These are phyloP conservation scores for Breynia disticha DNA, from an alignment of 441 rosid species.

Conservation along the genomic window DNA sequence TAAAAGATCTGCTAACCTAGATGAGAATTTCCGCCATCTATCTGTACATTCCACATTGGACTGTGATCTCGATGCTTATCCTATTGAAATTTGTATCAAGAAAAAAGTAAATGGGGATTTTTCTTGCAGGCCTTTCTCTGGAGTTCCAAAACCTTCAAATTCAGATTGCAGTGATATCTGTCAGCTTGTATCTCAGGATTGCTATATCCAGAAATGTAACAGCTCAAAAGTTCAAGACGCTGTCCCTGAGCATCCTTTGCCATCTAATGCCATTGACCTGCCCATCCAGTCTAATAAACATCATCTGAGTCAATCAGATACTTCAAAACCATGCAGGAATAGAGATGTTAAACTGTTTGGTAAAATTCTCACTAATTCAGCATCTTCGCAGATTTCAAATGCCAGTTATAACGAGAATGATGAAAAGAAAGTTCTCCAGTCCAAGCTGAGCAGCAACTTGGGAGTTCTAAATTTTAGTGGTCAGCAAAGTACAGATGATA, in stretches of 20 bases:
- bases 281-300: slow-evolving; percentile 29
- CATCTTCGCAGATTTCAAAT: slow-evolving; percentile 17
- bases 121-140: slow-evolving; percentile 19
- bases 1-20: slow-evolving; percentile 19
- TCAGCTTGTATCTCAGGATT: slow-evolving; percentile 32
- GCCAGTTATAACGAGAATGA: slow-evolving; percentile 27
- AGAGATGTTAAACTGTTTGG: slow-evolving; percentile 87
- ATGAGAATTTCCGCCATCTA: slow-evolving; percentile 22
- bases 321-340: slow-evolving; percentile 43
- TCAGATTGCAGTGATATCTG: slow-evolving; percentile 24
- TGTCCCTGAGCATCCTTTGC: slow-evolving; percentile 31
- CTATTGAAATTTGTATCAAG: slow-evolving; percentile 29
- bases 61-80: slow-evolving; percentile 22
- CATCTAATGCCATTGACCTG: slow-evolving; percentile 22
- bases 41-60: slow-evolving; percentile 24
- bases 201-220: slow-evolving; percentile 50
- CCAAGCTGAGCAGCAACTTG: slow-evolving; percentile 28
- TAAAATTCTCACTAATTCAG: slow-evolving; percentile 49
- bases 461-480: slow-evolving; percentile 31
- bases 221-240: slow-evolving; percentile 21
- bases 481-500: slow-evolving; percentile 25
- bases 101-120: slow-evolving; percentile 37
- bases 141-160: slow-evolving; percentile 23
- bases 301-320: slow-evolving; percentile 26
- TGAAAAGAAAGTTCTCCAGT: slow-evolving; percentile 26